Conservation (phyloP, 1,284 basidiomycete species). For the Bjerkandera adusta region DNA sequence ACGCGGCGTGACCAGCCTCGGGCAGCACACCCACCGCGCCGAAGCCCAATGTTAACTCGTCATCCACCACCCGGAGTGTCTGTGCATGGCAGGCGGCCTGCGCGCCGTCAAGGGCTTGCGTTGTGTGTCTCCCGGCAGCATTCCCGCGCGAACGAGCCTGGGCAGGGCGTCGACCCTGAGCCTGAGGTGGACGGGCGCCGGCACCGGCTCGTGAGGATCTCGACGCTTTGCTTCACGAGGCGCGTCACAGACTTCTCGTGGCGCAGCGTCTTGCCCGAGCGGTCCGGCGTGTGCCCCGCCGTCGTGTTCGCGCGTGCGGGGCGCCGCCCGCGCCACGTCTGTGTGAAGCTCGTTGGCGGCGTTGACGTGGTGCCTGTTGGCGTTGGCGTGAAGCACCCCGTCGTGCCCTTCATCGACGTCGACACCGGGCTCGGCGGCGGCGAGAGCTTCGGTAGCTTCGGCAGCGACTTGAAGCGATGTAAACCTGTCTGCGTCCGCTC, state of each 20-base stretch:
- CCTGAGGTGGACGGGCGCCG: background rate
- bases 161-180: background rate
- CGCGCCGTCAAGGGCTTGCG: no score
- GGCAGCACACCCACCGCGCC: no score
- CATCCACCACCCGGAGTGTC: no score
- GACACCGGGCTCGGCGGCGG: constrained; percentile 13
- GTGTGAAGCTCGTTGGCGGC: constrained; percentile 13
- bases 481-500: background rate
- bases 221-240: constrained; percentile 27
- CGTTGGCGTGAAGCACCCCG: no score
- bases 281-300: constrained; percentile 7
- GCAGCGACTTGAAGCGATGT: background rate
- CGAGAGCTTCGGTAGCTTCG: background rate
- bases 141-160: no score
- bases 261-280: constrained; percentile 24
- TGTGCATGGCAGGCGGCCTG: no score
- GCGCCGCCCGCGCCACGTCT: no score
- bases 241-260: constrained; percentile 13
- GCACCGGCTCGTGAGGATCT: constrained; percentile 22
- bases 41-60: no score
- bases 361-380: constrained; percentile 12
- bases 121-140: no score
- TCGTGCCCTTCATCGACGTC: no score
- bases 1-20: no score
- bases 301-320: background rate